Conservation (phyloP, 495 filamentous ascomycete species). For the Articulospora tetracladia region DNA sequence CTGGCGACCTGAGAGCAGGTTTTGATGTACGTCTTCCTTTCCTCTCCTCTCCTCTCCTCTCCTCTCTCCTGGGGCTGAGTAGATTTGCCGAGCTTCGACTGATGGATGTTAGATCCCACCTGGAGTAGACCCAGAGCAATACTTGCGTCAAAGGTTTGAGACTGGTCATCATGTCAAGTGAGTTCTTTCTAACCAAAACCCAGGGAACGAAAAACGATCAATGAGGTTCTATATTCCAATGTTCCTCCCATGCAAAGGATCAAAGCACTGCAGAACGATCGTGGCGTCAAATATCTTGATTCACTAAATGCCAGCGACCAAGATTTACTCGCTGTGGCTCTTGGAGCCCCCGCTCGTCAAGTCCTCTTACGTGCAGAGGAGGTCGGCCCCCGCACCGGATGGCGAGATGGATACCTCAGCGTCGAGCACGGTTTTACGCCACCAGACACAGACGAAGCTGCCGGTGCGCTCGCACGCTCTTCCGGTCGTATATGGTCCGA, state of each 20-base stretch:
- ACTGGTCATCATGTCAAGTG: not conserved
- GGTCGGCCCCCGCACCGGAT: constrained; percentile 45
- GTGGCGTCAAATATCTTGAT: constrained; percentile 34
- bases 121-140: constrained; percentile 34
- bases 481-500: constrained; percentile 50
- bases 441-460: constrained; percentile 43
- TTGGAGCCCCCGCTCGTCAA: constrained; percentile 47
- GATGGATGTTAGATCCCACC: constrained; percentile 26
- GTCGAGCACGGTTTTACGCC: constrained; percentile 47
- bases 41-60: too few species aligned
- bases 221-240: constrained; percentile 32
- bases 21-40: constrained; percentile 30
- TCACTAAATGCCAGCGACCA: constrained; percentile 38
- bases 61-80: too few species aligned
- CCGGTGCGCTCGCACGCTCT: constrained; percentile 40
- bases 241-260: constrained; percentile 34
- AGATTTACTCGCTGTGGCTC: constrained; percentile 44
- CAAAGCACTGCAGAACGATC: constrained; percentile 15
- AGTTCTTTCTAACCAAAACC: not conserved
- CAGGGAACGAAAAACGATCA: constrained; percentile 35
- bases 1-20: constrained; percentile 33
- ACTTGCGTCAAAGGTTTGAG: constrained; percentile 26
- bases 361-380: constrained; percentile 49
- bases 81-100: not conserved
- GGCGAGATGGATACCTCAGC: constrained; percentile 50